phyloP scores from a whole-genome alignment of 2,329 filamentous ascomycete species.

The Fusarium beomiforme region DNA sequence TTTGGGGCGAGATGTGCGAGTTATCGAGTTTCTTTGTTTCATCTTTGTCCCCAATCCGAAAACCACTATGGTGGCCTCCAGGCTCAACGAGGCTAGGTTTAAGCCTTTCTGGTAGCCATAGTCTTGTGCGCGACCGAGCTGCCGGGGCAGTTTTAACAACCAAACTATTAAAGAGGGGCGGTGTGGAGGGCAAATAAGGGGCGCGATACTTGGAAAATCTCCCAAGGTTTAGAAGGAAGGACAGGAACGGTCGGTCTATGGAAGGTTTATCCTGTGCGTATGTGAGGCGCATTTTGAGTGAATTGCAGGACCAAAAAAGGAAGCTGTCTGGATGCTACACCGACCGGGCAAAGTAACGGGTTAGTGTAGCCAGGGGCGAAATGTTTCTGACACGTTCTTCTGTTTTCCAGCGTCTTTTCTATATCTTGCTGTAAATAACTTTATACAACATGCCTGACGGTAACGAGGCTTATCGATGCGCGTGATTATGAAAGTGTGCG shows the following conservation, averaged over 20 bases:
- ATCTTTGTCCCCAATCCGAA: conserved; percentile 21
- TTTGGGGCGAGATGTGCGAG: conserved; percentile 45
- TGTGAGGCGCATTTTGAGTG: conserved; percentile 12
- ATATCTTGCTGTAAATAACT: conserved; percentile 41
- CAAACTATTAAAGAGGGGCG: conserved; percentile 10
- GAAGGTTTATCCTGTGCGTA: conserved; percentile 26
- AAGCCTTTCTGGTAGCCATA: not conserved
- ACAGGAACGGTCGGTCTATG: conserved; percentile 31
- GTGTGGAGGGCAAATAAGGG: conserved; percentile 9
- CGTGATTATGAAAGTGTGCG: not conserved
- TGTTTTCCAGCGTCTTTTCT: conserved; percentile 37
- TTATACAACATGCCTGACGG: conserved; percentile 18
- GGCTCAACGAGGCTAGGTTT: not conserved
- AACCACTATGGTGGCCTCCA: conserved; percentile 6
- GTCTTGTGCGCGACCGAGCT: not conserved
- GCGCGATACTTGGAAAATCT: conserved; percentile 43
- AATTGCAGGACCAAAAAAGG: conserved; percentile 13
- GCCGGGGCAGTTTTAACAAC: conserved; percentile 1
- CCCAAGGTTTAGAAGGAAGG: conserved; percentile 41
- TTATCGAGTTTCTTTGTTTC: conserved; percentile 40
- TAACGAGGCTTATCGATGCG: not conserved
- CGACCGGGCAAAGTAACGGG: conserved; percentile 28
- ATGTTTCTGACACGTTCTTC: conserved; percentile 33
- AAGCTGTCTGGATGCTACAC: conserved; percentile 34
- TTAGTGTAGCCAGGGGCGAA: conserved; percentile 17